Base-by-base conservation (phyloP, 352 stramenopile genomes). In the Phytophthora sp. region DNA sequence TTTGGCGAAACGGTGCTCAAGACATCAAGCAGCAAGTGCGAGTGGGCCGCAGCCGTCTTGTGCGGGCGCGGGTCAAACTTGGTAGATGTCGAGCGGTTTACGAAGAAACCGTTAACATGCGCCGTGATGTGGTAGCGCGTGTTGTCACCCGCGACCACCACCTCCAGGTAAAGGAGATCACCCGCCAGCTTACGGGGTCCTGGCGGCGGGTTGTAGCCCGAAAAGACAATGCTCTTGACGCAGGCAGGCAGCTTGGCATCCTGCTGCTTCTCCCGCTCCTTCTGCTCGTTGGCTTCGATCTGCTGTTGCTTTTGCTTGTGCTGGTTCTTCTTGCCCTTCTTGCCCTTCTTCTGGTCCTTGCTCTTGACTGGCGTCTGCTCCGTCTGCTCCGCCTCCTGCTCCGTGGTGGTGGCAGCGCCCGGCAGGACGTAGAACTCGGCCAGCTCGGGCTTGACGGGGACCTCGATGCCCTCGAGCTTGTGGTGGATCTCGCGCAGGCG, bases 141-240 rank as follows among this genome's bases (percentile, higher is more conserved):
- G 59, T 80, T 80, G 59, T 97, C 90, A 20, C 89, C 71, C 20
- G 79, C 82, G 5, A 74, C 41, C 31, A 59, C 68, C 24, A 98
- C 84, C 65, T 98, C 92, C 28, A 99, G 68, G 74, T 99, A 99
- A 21, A 97, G 65, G 37, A 99, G 77, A 66, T 99, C 97, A 34
- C 95, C 95, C 0, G 93, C 78, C 24, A 98, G 79, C 62, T 93
- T 92, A 60, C 97, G 93, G 45, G 87, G 87, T 17, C 88, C 74
- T 23, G 97, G 96, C n/a, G 95, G 95, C 28, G 95, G 92, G 76
- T 99, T 98, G 78, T 97, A 99, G 39, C 93, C 94, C 58, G 89
- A 97, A 54, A 97, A 94, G 34, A 91, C 76, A 57, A 99, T 96
- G 68, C 87, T 95, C 66, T 95, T 87, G 38, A 97, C 48, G 70